Percentiles rank a stretch among this genome's conserved stretches.
phyloP scores from a whole-genome alignment of 2,329 filamentous ascomycete species.

The Colletotrichum cuscutae region DNA sequence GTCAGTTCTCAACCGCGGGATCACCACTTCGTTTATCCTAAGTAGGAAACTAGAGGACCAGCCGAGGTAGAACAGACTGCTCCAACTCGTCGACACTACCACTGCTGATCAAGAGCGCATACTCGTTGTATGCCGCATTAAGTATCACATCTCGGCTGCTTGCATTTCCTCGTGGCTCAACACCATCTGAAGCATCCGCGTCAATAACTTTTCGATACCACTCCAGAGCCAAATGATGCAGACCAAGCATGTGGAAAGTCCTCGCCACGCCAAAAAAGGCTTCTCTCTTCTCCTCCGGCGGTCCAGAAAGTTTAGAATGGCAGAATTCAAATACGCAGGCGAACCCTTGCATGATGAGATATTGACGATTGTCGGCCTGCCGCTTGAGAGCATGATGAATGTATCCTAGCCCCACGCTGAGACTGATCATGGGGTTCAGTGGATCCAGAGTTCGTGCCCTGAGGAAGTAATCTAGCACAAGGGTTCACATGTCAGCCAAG shows the following conservation, averaged over 20 bases:
- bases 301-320: slow-evolving; percentile 57
- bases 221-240: slow-evolving; percentile 36
- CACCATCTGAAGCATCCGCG: not conserved
- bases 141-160: slow-evolving; percentile 24
- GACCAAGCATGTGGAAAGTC: slow-evolving; percentile 68
- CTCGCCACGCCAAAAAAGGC: slow-evolving; percentile 85
- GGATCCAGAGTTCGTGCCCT: slow-evolving; percentile 80
- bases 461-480: slow-evolving; percentile 77
- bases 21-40: not conserved
- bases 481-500: not conserved
- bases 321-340: slow-evolving; percentile 83
- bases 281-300: slow-evolving; percentile 69
- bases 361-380: slow-evolving; percentile 90
- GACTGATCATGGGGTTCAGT: slow-evolving; percentile 79
- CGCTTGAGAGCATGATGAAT: slow-evolving; percentile 91
- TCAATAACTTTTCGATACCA: slow-evolving; percentile 31
- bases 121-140: slow-evolving; percentile 33
- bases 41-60: slow-evolving; percentile 6
- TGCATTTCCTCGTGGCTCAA: not conserved
- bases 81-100: slow-evolving; percentile 22
- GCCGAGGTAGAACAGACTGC: slow-evolving; percentile 11
- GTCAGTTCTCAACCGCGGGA: not conserved
- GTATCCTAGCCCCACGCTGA: slow-evolving; percentile 86
- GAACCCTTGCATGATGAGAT: slow-evolving; percentile 85
- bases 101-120: slow-evolving; percentile 44